These are phyloP conservation scores for Fusarium sp. DNA, from an alignment of 2,329 filamentous ascomycete species.

Conservation along the genomic window DNA sequence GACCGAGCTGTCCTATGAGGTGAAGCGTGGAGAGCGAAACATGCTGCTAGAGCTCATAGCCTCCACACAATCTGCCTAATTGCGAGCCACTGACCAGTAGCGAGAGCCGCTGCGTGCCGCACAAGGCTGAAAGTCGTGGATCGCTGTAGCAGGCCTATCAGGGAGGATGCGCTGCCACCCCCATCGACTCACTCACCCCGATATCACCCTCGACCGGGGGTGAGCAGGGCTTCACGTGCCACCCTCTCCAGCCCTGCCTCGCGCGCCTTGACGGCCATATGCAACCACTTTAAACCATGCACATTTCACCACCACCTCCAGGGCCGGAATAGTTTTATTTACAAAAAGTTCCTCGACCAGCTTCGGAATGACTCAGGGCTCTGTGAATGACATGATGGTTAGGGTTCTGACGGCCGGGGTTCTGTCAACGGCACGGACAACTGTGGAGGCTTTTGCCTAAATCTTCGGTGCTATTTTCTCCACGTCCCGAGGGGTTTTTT, in stretches of 20 bases:
- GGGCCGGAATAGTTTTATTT: conserved; percentile 8
- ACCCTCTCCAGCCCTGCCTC: conserved; percentile 12
- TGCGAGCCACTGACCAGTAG: conserved; percentile 29
- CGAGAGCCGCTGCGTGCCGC: conserved; percentile 40
- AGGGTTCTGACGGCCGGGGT: conserved; percentile 25
- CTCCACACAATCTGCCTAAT: conserved; percentile 44
- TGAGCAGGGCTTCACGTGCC: conserved; percentile 19
- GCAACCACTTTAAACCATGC: conserved; percentile 42
- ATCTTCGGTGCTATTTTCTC: too few relatives aligned
- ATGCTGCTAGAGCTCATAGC: conserved; percentile 30
- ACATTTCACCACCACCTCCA: neutral
- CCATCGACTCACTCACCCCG: conserved; percentile 34
- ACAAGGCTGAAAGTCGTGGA: conserved; percentile 33
- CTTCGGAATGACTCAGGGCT: conserved; percentile 28
- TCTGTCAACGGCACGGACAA: conserved; percentile 19
- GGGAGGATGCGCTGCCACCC: conserved; percentile 17
- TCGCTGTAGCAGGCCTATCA: neutral
- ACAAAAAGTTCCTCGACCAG: conserved; percentile 28
- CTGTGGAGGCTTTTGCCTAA: conserved; percentile 49
- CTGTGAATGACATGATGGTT: conserved; percentile 10
- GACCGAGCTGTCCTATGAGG: conserved; percentile 34
- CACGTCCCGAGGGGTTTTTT: too few relatives aligned
- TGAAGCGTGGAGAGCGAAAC: conserved; percentile 22
- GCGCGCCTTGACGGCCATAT: too few relatives aligned
- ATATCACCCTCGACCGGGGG: too few relatives aligned